These are phyloP conservation scores for Xanthoceras sorbifolium DNA, from an alignment of 345 rosid genomes.

Conservation along the genomic window DNA sequence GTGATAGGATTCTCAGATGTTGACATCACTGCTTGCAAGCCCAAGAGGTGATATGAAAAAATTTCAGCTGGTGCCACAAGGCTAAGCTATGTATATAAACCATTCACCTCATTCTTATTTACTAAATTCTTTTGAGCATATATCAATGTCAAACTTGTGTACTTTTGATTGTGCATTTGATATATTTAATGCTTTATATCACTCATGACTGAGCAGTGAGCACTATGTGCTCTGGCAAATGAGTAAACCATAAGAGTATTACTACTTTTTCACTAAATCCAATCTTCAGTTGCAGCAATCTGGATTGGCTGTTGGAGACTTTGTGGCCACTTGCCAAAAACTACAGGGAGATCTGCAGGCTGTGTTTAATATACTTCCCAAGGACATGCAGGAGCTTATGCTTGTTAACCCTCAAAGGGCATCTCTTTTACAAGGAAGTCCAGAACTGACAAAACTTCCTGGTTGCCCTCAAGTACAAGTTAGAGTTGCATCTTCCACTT, in stretches of 20 bases:
- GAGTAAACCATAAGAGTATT: constrained; percentile 6
- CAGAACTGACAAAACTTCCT: constrained; percentile 31
- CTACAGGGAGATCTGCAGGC: constrained; percentile 75
- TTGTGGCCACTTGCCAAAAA: constrained; percentile 55
- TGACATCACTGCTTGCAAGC: not conserved
- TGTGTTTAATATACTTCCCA: constrained; percentile 71
- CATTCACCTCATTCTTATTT: not conserved
- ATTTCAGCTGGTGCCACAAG: not conserved
- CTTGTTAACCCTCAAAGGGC: constrained; percentile 84
- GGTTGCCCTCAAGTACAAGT: constrained; percentile 32
- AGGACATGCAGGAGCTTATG: constrained; percentile 87
- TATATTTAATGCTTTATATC: not conserved
- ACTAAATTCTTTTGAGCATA: not conserved
- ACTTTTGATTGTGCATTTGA: not conserved
- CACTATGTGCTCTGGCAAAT: not conserved
- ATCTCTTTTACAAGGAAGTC: constrained; percentile 55
- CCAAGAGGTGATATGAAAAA: not conserved
- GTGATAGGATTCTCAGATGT: not conserved
- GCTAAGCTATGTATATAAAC: not conserved
- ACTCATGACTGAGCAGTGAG: not conserved
- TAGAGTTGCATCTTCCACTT: constrained; percentile 28
- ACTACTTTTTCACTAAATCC: constrained; percentile 5
- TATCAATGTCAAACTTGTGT: not conserved
- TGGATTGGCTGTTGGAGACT: constrained; percentile 46
- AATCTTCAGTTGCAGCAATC: constrained; percentile 51